Evolutionary conservation across 2,329 filamentous ascomycete species (phyloP).

Genomic region (Penicillium sp.): DNA sequence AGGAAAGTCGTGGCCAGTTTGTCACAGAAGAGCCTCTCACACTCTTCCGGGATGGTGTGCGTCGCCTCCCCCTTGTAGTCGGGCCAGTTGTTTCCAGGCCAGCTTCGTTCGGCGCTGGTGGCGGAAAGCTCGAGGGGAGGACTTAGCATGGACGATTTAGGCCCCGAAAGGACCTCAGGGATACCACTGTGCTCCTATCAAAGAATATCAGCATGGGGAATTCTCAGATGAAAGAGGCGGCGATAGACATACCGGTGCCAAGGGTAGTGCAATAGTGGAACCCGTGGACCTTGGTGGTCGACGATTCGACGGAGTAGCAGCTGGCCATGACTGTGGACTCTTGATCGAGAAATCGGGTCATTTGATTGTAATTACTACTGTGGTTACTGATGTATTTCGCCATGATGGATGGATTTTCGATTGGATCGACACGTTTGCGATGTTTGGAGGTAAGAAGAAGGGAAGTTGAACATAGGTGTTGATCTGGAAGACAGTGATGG

Average conservation of each 20-base stretch:
- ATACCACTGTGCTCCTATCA: slow-evolving; percentile 80
- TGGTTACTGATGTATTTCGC: slow-evolving; percentile 61
- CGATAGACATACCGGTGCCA: slow-evolving; percentile 63
- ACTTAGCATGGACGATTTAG: slow-evolving; percentile 81
- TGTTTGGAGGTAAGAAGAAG: neutral
- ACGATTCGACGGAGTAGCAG: slow-evolving; percentile 78
- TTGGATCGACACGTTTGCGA: slow-evolving; percentile 7
- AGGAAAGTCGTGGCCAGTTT: slow-evolving; percentile 89
- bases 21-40: slow-evolving; percentile 99
- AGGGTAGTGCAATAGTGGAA: slow-evolving; percentile 96
- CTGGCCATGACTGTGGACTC: slow-evolving; percentile 73
- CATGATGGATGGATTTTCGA: slow-evolving; percentile 25
- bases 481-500: too few species aligned
- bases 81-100: slow-evolving; percentile 32
- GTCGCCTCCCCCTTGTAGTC: slow-evolving; percentile 78
- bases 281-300: slow-evolving; percentile 68
- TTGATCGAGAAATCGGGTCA: slow-evolving; percentile 58
- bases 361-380: slow-evolving; percentile 63
- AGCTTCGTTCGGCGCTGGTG: slow-evolving; percentile 58
- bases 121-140: slow-evolving; percentile 79
- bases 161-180: slow-evolving; percentile 88
- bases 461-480: slow-evolving; percentile 1
- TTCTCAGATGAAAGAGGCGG: neutral
- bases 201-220: slow-evolving; percentile 4
- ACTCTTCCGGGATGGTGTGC: slow-evolving; percentile 97